Base-by-base conservation (phyloP, 1,139 yeast species). In the Geotrichum cucujoidarum region DNA sequence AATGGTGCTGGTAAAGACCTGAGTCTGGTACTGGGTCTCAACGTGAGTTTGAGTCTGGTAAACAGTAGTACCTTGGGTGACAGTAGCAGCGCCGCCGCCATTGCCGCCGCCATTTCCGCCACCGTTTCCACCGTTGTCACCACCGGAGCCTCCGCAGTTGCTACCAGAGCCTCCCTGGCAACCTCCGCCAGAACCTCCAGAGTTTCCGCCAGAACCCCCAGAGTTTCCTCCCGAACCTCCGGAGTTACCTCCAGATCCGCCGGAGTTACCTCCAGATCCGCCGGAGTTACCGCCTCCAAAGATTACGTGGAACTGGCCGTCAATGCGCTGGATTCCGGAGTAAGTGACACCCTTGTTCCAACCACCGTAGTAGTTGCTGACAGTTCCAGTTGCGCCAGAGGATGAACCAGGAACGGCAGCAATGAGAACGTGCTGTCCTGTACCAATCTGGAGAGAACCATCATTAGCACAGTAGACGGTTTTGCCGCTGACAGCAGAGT, bases 361-460 rank as follows among this genome's bases (percentile, higher is more conserved):
- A 18, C 43, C 43, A 6, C 36, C 43, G 18, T 40, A 40, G 36
- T 20, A 31, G 5, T 20, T 21, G 10, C 14, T 18, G 17, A 30
- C 24, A 18, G 13, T 14, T 13, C 43, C 43, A 38, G 21, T 25
- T 3, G 27, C n/a, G 14, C 29, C 17, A 10, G 21, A 6, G 5
- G 16, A 10, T 17, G 24, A 6, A 13, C 36, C 43, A 18, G 33
- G 20, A 29, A 40, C 36, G 3, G 16, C 34, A 4, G 36, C 43
- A 40, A 40, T 21, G 27, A 40, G 27, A 20, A 40, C 25, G 7
- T 30, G 4, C 13, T 21, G 29, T 2, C 36, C 43, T 4, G 16
- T 13, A 4, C 43, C 43, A 40, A 31, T 11, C 4, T 14, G 14
- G 14, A 40, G 22, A 3, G 43, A 30, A 8, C 36, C 43, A 30